Conservation (phyloP, 2,329 filamentous ascomycete genomes). For the Fusarium sp. region DNA sequence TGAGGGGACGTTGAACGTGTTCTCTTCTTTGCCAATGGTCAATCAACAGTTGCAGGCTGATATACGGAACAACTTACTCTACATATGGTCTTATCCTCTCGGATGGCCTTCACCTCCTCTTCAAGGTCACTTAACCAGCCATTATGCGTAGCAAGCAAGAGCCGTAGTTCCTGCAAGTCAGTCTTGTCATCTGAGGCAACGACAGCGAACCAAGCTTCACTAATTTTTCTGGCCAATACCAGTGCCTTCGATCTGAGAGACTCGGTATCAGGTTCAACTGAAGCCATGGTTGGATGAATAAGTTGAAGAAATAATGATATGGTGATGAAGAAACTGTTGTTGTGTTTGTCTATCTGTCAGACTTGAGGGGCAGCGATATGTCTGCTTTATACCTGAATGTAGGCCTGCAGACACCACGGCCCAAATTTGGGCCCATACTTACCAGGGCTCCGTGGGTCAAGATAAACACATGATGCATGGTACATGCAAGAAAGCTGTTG, state of each 20-base stretch:
- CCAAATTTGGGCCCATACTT: not conserved
- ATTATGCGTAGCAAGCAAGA: too few species aligned
- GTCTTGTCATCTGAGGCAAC: too few species aligned
- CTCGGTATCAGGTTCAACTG: fast-evolving
- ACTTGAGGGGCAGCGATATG: not conserved
- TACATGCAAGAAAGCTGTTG: not conserved
- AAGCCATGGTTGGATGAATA: not conserved
- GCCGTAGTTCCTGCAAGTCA: too few species aligned
- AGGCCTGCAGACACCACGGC: not conserved
- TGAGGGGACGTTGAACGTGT: not conserved
- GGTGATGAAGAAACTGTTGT: not conserved
- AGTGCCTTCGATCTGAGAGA: not conserved
- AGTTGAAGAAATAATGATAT: not conserved
- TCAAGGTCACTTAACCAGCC: not conserved
- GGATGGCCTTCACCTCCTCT: not conserved
- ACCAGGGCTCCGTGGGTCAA: not conserved
- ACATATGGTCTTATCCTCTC: not conserved
- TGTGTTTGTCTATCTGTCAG: not conserved
- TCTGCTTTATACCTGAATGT: not conserved
- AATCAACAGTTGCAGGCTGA: not conserved
- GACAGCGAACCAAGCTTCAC: too few species aligned
- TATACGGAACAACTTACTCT: not conserved
- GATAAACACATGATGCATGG: not conserved
- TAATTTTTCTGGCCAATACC: too few species aligned
- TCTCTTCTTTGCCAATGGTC: not conserved